Percentiles rank a stretch among this genome's conserved stretches.
These are phyloP conservation scores for Penicillium dipodomyicola DNA, from an alignment of 495 filamentous ascomycete genomes.

Conservation along the genomic window DNA sequence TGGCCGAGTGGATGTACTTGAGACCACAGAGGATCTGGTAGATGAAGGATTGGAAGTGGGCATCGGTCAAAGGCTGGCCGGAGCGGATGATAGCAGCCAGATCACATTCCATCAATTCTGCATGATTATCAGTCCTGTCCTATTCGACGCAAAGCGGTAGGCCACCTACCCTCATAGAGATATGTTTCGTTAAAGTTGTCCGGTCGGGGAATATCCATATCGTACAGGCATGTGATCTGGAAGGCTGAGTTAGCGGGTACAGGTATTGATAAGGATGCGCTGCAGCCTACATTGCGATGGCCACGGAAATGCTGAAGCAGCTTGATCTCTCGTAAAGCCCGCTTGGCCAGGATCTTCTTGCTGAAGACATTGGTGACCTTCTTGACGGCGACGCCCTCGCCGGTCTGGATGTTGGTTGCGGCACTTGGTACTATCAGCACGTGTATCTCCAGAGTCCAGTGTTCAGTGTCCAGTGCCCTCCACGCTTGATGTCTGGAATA, in stretches of 20 bases:
- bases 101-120: conserved; percentile 99
- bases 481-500: conserved; percentile 8
- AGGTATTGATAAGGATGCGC: conserved; percentile 11
- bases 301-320: conserved; percentile 96
- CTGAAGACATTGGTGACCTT: conserved; percentile 99
- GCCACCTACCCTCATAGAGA: conserved; percentile 81
- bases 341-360: conserved; percentile 99
- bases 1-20: conserved; percentile 98
- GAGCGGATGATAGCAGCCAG: conserved; percentile 97
- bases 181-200: conserved; percentile 99
- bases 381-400: conserved; percentile 97
- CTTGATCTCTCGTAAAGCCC: conserved; percentile 96
- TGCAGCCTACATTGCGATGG: conserved; percentile 63
- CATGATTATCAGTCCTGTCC: conserved; percentile 15
- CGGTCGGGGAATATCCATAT: conserved; percentile 98
- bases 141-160: not conserved
- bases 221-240: conserved; percentile 97
- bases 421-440: conserved; percentile 55
- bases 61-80: conserved; percentile 92
- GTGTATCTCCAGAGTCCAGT: not conserved
- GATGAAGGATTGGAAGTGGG: conserved; percentile 93
- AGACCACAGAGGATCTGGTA: conserved; percentile 93
- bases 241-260: conserved; percentile 27
- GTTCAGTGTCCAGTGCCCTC: not conserved
- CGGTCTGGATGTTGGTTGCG: conserved; percentile 84